phyloP scores from a whole-genome alignment of 2,329 filamentous ascomycete species.

The Hypoxylon sp. region DNA sequence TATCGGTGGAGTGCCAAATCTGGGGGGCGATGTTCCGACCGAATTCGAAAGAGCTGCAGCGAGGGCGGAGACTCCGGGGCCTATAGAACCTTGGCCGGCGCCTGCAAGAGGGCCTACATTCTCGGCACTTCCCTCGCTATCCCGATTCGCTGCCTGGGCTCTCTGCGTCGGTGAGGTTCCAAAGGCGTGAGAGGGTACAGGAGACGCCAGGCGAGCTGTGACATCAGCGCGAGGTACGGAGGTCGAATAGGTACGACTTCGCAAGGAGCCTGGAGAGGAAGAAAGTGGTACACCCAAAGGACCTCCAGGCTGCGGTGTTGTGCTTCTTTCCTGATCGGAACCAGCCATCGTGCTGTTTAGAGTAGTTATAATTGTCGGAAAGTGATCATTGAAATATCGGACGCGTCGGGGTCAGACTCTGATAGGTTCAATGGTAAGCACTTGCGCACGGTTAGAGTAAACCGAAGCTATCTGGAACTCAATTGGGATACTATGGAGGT shows the following conservation, averaged over 20 bases:
- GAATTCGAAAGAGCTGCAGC: constrained; percentile 88
- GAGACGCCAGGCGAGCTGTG: constrained; percentile 73
- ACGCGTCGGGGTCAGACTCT: constrained; percentile 21
- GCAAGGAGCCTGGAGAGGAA: constrained; percentile 65
- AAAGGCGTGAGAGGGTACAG: constrained; percentile 64
- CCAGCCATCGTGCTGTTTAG: constrained; percentile 49
- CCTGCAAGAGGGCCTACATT: constrained; percentile 75
- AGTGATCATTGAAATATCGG: constrained; percentile 32
- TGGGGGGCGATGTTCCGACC: constrained; percentile 77
- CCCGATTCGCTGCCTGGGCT: constrained; percentile 65
- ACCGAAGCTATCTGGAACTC: constrained; percentile 27
- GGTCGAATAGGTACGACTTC: constrained; percentile 63
- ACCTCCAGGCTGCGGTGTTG: constrained; percentile 54
- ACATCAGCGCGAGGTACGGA: constrained; percentile 71
- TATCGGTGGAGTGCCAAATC: constrained; percentile 76
- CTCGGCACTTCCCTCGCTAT: constrained; percentile 58
- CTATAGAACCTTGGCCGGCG: constrained; percentile 74
- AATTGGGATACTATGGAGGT: constrained; percentile 14
- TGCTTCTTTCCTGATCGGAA: constrained; percentile 59
- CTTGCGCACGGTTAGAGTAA: constrained; percentile 6
- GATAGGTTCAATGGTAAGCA: constrained; percentile 15
- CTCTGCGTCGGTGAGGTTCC: constrained; percentile 63
- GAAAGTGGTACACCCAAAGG: constrained; percentile 60
- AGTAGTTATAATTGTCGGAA: constrained; percentile 17
- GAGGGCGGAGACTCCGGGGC: constrained; percentile 88